Evolutionary conservation across 495 filamentous ascomycete species (phyloP).

Genomic region (Tuber microsphaerosporum): DNA sequence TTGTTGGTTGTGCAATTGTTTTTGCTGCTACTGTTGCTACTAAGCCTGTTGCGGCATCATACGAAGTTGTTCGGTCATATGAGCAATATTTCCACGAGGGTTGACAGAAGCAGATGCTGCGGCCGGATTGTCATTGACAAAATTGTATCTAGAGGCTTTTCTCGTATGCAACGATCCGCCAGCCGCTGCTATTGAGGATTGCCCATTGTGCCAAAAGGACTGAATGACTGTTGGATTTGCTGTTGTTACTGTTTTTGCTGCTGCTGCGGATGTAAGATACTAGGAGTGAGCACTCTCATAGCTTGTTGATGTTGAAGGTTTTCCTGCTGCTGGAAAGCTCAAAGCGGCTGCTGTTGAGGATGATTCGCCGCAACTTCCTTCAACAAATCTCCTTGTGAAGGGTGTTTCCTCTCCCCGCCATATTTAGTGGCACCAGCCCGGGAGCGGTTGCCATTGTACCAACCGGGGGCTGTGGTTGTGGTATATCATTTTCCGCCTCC

Average conservation of each 20-base stretch:
- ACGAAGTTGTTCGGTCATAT: slow-evolving; percentile 80
- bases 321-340: slow-evolving; percentile 38
- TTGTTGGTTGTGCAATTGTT: slow-evolving; percentile 52
- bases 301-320: slow-evolving; percentile 35
- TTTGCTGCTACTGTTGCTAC: slow-evolving; percentile 38
- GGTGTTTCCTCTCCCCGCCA: slow-evolving; percentile 26
- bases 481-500: slow-evolving; percentile 19
- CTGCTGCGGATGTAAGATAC: slow-evolving; percentile 15
- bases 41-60: slow-evolving; percentile 71
- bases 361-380: slow-evolving; percentile 27
- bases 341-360: slow-evolving; percentile 30
- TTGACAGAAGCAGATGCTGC: slow-evolving; percentile 60
- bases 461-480: slow-evolving; percentile 33
- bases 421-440: slow-evolving; percentile 19
- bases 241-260: slow-evolving; percentile 26
- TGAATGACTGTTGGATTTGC: slow-evolving; percentile 30
- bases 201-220: slow-evolving; percentile 34
- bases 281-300: slow-evolving; percentile 1
- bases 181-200: slow-evolving; percentile 23
- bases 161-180: slow-evolving; percentile 51
- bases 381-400: slow-evolving; percentile 29
- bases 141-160: slow-evolving; percentile 81
- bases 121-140: slow-evolving; percentile 63
- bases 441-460: slow-evolving; percentile 32
- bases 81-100: slow-evolving; percentile 70